Percentiles rank a stretch among this genome's conserved stretches.
phyloP scores from a whole-genome alignment of 306 rosid genomes.

The Abrus pulchellus region DNA sequence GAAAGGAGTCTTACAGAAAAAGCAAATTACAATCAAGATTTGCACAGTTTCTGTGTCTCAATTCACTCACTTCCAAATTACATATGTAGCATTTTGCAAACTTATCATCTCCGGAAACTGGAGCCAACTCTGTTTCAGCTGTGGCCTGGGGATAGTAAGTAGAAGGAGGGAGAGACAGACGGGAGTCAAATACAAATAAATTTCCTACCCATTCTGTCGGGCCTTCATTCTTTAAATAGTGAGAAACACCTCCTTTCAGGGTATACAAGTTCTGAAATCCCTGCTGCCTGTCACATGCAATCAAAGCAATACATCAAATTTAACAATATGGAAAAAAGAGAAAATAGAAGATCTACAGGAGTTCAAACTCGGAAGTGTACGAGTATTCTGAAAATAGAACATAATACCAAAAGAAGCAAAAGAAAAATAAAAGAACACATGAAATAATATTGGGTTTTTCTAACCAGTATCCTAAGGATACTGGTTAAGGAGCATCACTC shows the following conservation, averaged over 20 bases:
- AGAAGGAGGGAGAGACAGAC: conserved; percentile 87
- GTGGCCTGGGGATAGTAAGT: conserved; percentile 57
- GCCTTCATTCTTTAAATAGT: conserved; percentile 84
- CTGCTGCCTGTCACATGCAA: conserved; percentile 65
- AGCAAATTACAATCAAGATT: conserved; percentile 95
- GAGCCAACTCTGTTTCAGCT: conserved; percentile 49
- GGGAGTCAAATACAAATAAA: conserved; percentile 92
- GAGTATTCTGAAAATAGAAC: not conserved
- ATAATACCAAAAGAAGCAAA: not conserved
- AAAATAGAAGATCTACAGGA: not conserved
- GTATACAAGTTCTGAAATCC: conserved; percentile 85
- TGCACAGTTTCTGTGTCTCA: conserved; percentile 93
- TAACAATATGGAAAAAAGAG: not conserved
- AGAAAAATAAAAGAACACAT: not conserved
- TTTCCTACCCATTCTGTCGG: conserved; percentile 86
- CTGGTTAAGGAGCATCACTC: not conserved
- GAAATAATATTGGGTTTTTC: not conserved
- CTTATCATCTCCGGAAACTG: conserved; percentile 54
- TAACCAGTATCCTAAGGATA: not conserved
- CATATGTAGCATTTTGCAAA: conserved; percentile 85
- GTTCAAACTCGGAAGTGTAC: not conserved
- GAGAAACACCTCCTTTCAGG: conserved; percentile 87
- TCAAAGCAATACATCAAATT: conserved; percentile 41
- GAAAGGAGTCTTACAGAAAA: conserved; percentile 71
- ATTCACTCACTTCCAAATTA: conserved; percentile 66